Evolutionary conservation across 1,284 basidiomycete genomes (phyloP).

Genomic region (Boletus sp.): DNA sequence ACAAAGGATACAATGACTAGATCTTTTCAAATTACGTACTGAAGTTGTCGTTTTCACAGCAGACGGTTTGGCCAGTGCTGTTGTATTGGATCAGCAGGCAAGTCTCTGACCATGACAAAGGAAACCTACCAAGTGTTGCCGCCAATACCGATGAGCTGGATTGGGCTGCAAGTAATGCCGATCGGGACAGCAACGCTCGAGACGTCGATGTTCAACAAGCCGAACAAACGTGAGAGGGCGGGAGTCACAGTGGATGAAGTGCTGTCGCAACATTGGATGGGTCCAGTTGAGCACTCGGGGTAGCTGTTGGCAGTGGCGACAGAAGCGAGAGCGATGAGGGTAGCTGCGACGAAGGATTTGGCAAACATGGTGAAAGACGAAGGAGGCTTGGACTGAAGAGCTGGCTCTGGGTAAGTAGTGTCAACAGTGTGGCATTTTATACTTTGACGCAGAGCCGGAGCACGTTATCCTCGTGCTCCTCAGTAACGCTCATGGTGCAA

Average conservation of each 20-base stretch:
- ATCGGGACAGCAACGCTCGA: background rate
- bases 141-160: background rate
- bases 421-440: constrained; percentile 1
- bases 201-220: background rate
- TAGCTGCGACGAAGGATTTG: background rate
- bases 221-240: background rate
- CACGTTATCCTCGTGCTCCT: background rate
- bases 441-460: background rate
- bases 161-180: background rate
- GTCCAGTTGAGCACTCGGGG: background rate
- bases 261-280: constrained; percentile 2
- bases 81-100: background rate
- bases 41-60: constrained; percentile 7
- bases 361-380: constrained; percentile 4
- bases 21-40: constrained; percentile 5
- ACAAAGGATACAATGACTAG: background rate
- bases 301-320: background rate
- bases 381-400: background rate
- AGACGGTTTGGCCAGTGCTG: constrained; percentile 1
- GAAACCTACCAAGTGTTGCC: background rate
- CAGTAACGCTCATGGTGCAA: background rate
- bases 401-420: background rate
- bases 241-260: background rate
- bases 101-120: background rate
- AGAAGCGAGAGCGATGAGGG: constrained; percentile 1